Conservation (phyloP, 768 basidiomycete species). For the Gloeophyllum trabeum region DNA sequence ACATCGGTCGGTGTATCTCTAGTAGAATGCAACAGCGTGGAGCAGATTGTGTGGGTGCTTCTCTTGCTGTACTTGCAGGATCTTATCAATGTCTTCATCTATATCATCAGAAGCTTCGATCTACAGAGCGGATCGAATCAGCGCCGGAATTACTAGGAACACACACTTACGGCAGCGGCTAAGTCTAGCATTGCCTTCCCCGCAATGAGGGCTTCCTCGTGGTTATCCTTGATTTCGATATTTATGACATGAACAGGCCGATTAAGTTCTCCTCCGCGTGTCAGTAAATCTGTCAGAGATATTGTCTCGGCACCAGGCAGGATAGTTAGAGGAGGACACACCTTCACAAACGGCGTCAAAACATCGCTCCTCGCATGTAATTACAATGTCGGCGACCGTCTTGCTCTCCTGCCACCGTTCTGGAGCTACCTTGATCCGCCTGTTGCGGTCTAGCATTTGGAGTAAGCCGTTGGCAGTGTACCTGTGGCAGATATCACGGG, state of each 20-base stretch:
- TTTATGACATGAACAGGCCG: conserved; percentile 94
- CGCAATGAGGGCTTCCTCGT: conserved; percentile 94
- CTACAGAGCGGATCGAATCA: conserved; percentile 25
- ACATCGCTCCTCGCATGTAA: conserved; percentile 98
- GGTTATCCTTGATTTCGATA: conserved; percentile 97
- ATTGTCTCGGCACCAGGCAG: conserved; percentile 1
- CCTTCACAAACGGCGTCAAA: conserved; percentile 98
- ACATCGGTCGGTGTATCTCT: too few species aligned
- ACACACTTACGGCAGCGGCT: conserved; percentile 56
- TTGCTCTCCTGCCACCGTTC: conserved; percentile 95
- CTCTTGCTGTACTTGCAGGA: conserved; percentile 77
- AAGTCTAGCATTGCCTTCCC: conserved; percentile 92
- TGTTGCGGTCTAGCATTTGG: conserved; percentile 93
- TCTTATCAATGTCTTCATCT: conserved; percentile 83
- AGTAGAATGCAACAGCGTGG: conserved; percentile 90
- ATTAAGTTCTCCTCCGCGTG: conserved; percentile 85
- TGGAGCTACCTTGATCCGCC: conserved; percentile 83
- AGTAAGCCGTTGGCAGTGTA: conserved; percentile 91
- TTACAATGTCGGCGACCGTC: conserved; percentile 88
- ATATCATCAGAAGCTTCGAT: conserved; percentile 80
- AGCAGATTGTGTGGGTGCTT: conserved; percentile 87
- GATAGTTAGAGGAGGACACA: conserved; percentile 24
- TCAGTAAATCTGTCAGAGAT: conserved; percentile 66
- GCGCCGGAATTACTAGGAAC: background rate
- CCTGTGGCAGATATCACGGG: conserved; percentile 24